Evolutionary conservation across 2,329 filamentous ascomycete genomes (phyloP).

Genomic region (Kalmusia sp.): DNA sequence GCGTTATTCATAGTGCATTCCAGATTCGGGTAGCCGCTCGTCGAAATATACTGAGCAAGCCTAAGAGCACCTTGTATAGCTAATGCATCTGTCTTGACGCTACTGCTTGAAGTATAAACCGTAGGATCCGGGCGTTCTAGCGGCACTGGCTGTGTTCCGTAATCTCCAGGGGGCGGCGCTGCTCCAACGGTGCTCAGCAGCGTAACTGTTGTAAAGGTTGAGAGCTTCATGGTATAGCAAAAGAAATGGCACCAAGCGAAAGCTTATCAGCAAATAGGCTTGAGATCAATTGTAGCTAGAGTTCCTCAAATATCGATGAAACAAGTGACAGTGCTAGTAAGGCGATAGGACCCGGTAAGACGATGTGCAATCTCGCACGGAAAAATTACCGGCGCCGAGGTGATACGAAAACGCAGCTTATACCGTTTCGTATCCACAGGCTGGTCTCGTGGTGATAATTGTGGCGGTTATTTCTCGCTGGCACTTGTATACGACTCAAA

Average conservation of each 20-base stretch:
- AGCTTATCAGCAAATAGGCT: constrained; percentile 3
- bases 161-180: no score
- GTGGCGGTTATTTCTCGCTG: no score
- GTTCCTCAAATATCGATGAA: neutral
- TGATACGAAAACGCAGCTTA: neutral
- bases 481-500: no score
- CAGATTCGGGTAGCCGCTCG: constrained; percentile 31
- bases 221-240: constrained; percentile 26
- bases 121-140: constrained; percentile 23
- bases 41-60: constrained; percentile 34
- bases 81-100: constrained; percentile 39
- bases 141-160: constrained; percentile 18
- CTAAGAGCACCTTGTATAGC: constrained; percentile 44
- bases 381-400: no score
- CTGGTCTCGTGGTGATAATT: no score
- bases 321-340: neutral
- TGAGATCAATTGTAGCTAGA: neutral
- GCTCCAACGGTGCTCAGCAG: constrained; percentile 24
- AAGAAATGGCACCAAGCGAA: constrained; percentile 4
- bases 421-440: neutral
- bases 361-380: neutral
- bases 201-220: constrained; percentile 18
- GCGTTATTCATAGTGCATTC: constrained; percentile 49
- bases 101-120: constrained; percentile 9
- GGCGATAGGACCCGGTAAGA: neutral